Conservation (phyloP, 306 rosid species). For the Dalbergia oliveri region DNA sequence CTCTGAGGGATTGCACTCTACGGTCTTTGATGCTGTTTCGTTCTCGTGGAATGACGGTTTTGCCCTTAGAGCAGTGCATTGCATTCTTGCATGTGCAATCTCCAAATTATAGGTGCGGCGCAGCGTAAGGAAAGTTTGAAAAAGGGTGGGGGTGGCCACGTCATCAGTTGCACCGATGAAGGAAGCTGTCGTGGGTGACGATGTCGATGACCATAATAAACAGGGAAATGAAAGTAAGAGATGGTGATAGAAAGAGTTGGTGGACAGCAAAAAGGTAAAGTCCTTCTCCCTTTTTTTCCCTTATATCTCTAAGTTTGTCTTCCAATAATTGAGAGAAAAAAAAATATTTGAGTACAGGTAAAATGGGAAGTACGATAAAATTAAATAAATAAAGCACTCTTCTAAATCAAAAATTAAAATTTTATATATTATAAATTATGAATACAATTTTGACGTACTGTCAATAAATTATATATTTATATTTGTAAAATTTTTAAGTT, state of each 20-base stretch:
- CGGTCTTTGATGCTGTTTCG: neutral
- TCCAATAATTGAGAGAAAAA: neutral
- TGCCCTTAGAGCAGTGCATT: neutral
- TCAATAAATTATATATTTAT: no score
- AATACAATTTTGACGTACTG: no score
- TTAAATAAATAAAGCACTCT: no score
- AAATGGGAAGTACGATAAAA: no score
- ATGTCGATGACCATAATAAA: conserved; percentile 26
- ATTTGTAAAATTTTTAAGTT: no score
- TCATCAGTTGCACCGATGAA: conserved; percentile 51
- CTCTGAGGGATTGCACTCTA: neutral
- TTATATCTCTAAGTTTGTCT: neutral
- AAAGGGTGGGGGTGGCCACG: conserved; percentile 44
- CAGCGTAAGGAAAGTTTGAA: neutral
- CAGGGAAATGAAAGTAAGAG: neutral
- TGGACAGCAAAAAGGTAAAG: conserved; percentile 40
- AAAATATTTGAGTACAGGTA: no score
- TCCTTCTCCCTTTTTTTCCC: neutral
- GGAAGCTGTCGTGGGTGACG: conserved; percentile 17
- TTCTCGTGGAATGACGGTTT: accelerated
- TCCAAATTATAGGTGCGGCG: neutral
- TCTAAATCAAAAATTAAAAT: no score
- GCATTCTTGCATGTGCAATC: neutral
- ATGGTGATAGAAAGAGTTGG: conserved; percentile 32
- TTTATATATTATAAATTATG: no score